phyloP scores from a whole-genome alignment of 768 basidiomycete species.

The Phaeotremella skinneri region DNA sequence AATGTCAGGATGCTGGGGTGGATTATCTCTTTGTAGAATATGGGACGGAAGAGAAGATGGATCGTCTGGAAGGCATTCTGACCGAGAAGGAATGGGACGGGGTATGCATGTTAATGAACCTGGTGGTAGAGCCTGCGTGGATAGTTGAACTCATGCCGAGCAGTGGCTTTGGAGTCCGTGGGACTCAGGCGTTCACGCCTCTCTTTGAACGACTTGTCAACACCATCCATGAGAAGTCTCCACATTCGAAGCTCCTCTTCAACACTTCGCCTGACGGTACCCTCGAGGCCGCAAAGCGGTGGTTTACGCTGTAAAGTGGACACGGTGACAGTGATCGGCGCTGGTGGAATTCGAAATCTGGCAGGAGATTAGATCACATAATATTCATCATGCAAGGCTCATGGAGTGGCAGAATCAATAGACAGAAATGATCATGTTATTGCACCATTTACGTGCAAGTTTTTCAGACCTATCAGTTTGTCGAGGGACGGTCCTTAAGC shows the following conservation, averaged over 20 bases:
- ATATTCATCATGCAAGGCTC: too few species aligned
- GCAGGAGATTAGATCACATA: too few species aligned
- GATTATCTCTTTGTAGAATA: constrained; percentile 8
- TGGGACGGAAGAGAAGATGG: constrained; percentile 10
- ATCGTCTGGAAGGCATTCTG: constrained; percentile 3
- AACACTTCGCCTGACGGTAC: constrained; percentile 12
- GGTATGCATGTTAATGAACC: constrained; percentile 12
- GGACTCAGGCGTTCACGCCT: constrained; percentile 9
- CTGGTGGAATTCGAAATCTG: too few species aligned
- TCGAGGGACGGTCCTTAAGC: too few species aligned
- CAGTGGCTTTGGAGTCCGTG: constrained; percentile 13
- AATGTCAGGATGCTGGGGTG: constrained; percentile 1
- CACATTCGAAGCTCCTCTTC: constrained; percentile 12
- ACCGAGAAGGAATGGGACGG: constrained; percentile 7
- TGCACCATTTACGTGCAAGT: too few species aligned
- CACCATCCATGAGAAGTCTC: constrained; percentile 9
- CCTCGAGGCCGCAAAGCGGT: constrained; percentile 5
- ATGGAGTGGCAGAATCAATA: too few species aligned
- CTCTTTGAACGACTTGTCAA: constrained; percentile 15
- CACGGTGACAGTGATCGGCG: too few species aligned
- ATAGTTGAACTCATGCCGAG: not conserved
- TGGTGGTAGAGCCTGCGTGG: not conserved
- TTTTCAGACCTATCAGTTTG: too few species aligned
- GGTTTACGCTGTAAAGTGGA: too few species aligned
- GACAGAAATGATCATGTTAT: too few species aligned